phyloP scores from a whole-genome alignment of 305 asterid genomes.

The Fraxinus angustifolia region DNA sequence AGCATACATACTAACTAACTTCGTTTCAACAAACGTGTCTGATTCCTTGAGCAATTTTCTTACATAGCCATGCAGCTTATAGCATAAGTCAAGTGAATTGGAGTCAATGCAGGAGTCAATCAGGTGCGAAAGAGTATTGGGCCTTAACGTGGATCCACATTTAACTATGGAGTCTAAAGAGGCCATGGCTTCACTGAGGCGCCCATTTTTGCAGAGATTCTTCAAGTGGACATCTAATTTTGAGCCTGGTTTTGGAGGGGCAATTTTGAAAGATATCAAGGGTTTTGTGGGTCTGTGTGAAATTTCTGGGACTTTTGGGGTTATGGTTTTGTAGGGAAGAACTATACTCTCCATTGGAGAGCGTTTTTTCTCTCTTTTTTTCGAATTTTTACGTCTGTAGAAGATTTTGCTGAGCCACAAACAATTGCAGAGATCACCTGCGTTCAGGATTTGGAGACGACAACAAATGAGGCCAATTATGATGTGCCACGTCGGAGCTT shows the following conservation, averaged over 20 bases:
- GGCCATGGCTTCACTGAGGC: slow-evolving; percentile 54
- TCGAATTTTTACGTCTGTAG: background rate
- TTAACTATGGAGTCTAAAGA: slow-evolving; percentile 37
- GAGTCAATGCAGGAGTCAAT: slow-evolving; percentile 35
- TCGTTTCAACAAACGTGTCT: slow-evolving; percentile 54
- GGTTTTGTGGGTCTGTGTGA: slow-evolving; percentile 18
- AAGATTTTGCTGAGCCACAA: background rate
- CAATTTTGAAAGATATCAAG: slow-evolving; percentile 6
- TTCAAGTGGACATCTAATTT: slow-evolving; percentile 45
- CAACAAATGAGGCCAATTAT: background rate
- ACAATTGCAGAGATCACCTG: background rate
- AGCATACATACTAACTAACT: slow-evolving; percentile 52
- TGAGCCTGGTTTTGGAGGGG: slow-evolving; percentile 24
- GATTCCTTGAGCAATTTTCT: slow-evolving; percentile 30
- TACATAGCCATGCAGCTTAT: slow-evolving; percentile 43
- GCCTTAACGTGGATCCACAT: slow-evolving; percentile 42
- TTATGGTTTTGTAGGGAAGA: slow-evolving; percentile 47
- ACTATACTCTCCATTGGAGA: slow-evolving; percentile 53
- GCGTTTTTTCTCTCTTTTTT: background rate
- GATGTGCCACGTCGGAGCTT: background rate
- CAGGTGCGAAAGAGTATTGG: slow-evolving; percentile 49
- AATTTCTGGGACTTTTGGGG: slow-evolving; percentile 34
- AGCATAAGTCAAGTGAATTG: slow-evolving; percentile 46
- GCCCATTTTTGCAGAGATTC: slow-evolving; percentile 60
- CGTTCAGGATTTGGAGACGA: background rate